A percentile compares a stretch with the other conserved stretches of the same genome.
These are phyloP conservation scores for Lanmaoa rubissima DNA, from an alignment of 768 basidiomycete species.

Conservation along the genomic window DNA sequence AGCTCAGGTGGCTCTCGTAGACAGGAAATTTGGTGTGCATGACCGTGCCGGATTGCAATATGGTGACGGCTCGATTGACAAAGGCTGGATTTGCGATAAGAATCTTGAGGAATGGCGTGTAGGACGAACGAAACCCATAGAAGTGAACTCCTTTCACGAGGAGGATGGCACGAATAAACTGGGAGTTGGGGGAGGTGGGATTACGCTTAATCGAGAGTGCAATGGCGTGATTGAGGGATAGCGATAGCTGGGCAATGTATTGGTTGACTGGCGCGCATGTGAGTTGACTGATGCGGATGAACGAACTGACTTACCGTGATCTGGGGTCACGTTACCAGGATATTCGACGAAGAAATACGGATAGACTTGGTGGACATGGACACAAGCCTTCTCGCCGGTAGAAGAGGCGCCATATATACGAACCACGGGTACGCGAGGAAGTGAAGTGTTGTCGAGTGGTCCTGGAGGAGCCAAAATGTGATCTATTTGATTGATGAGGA, in stretches of 20 bases:
- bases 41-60: constrained; percentile 80
- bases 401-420: constrained; percentile 86
- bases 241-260: constrained; percentile 66
- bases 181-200: constrained; percentile 53
- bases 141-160: constrained; percentile 94
- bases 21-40: constrained; percentile 76
- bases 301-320: constrained; percentile 48
- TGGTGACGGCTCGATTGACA: constrained; percentile 66
- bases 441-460: constrained; percentile 57
- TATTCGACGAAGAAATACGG: constrained; percentile 95
- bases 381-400: constrained; percentile 71
- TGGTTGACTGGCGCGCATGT: constrained; percentile 53
- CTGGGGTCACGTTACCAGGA: constrained; percentile 58
- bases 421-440: constrained; percentile 73
- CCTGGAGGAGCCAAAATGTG: constrained; percentile 58
- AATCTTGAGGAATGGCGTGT: constrained; percentile 88
- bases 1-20: constrained; percentile 90
- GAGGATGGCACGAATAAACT: constrained; percentile 71
- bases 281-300: neutral
- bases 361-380: constrained; percentile 91
- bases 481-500: constrained; percentile 61
- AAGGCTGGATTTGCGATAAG: constrained; percentile 67
- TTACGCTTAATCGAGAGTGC: constrained; percentile 77
- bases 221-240: constrained; percentile 84
- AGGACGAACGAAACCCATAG: constrained; percentile 88